Evolutionary conservation across 805 yeast species (phyloP).

Genomic region (Yarrowia sp.): DNA sequence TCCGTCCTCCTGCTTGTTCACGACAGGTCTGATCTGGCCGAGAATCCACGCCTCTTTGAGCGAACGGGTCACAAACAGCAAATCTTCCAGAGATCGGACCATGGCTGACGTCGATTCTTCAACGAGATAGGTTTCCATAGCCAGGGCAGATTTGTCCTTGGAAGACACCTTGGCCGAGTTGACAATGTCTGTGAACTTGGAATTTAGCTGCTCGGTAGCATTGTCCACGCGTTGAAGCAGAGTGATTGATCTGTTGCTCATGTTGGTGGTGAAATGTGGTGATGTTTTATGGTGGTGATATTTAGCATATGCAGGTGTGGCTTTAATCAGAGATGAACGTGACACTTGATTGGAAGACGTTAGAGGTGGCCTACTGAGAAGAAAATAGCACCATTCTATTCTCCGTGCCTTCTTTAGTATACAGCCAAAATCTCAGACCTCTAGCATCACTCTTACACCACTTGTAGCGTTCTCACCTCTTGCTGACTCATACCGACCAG

Average conservation of each 20-base stretch:
- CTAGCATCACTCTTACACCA: too few relatives aligned
- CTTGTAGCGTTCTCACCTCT: too few relatives aligned
- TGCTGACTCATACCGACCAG: too few relatives aligned
- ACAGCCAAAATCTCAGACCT: too few relatives aligned
- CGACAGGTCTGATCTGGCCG: conserved; percentile 50
- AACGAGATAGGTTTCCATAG: conserved; percentile 52
- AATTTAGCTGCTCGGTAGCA: conserved; percentile 45
- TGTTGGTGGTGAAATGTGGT: background rate
- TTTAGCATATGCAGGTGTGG: too few relatives aligned
- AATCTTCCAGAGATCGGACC: conserved; percentile 52
- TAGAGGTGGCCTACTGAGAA: too few relatives aligned
- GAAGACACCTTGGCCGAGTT: conserved; percentile 46
- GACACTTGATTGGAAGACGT: too few relatives aligned
- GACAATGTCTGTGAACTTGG: conserved; percentile 47
- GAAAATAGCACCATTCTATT: too few relatives aligned
- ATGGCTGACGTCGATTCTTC: conserved; percentile 52
- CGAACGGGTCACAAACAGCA: conserved; percentile 51
- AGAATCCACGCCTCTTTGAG: conserved; percentile 55
- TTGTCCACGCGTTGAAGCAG: conserved; percentile 45
- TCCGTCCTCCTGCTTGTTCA: conserved; percentile 38
- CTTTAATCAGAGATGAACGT: too few relatives aligned
- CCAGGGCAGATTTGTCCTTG: conserved; percentile 49
- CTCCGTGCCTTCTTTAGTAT: too few relatives aligned
- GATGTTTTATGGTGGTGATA: too few relatives aligned
- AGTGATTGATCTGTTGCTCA: conserved; percentile 34